Base-by-base conservation (phyloP, 768 basidiomycete genomes). In the Russula compacta region DNA sequence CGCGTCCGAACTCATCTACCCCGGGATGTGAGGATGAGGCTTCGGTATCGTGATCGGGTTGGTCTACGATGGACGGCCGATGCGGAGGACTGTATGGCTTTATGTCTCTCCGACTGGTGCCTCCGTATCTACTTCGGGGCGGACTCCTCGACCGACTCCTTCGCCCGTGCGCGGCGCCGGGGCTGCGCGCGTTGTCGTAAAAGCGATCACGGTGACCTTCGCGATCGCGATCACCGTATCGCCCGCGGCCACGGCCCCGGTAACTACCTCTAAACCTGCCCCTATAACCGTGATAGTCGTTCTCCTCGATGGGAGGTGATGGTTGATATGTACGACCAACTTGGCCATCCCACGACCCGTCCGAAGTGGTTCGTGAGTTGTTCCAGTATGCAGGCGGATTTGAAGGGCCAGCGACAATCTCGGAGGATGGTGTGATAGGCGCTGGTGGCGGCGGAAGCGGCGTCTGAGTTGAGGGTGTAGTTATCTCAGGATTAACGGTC, bases 1-100 rank as follows among this genome's bases (percentile, higher is more conserved):
- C 89, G 67, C 90, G 84, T 66, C 90, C 89, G 73, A 92, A 92
- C 72, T 92, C 89, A 79, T 92, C 89, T 73, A 84, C 89, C 59
- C 75, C 83, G n/a, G 71, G 66, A 56, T 70, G 69, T 39, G 50
- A 54, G 36, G 35, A 58, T 43, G 70, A 50, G 21, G 66, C 54
- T 36, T 57, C 56, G 59, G 69, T 58, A 58, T 70, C 66, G 21
- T 14, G 14, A 52, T 54, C 42, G 42, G 56, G 4, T 53, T 60
- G 58, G 39, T 57, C 56, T 42, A 48, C 33, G 44, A 62, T 8
- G 50, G 61, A 63, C 21, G 67, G 71, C 63, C 64, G 65, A 70
- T 55, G 67, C 68, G 84, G 80, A 63, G 86, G 86, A 70, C 84
- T 89, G 69, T 82, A 78, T 46, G 79, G 78, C 64, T 77, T 80